Evolutionary conservation across 805 yeast species (phyloP).

Genomic region (Myxozyma vanderwaltii): DNA sequence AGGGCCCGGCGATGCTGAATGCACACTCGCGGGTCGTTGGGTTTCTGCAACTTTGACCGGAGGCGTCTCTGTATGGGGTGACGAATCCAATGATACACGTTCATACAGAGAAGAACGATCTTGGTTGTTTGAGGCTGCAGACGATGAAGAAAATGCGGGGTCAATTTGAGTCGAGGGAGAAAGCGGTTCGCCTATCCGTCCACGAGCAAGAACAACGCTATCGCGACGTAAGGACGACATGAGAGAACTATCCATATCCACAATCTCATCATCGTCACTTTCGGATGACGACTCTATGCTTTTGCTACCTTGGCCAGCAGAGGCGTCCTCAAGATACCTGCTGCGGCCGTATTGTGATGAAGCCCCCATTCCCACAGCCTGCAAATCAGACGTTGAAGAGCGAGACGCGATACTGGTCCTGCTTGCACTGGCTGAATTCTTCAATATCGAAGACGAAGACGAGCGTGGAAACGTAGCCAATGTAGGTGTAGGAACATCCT

Average conservation of each 20-base stretch:
- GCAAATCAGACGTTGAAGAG: constrained; percentile 13
- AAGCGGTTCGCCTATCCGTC: constrained; percentile 23
- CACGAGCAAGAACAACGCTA: constrained; percentile 30
- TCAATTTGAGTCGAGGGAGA: constrained; percentile 10
- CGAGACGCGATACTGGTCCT: constrained; percentile 6
- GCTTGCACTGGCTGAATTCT: neutral
- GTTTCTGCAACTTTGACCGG: neutral
- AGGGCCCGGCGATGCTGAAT: constrained; percentile 1
- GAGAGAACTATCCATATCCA: constrained; percentile 27
- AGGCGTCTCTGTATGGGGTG: too few relatives aligned
- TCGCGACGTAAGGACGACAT: constrained; percentile 27
- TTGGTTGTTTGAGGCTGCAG: neutral
- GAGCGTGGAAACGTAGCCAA: neutral
- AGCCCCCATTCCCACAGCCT: neutral
- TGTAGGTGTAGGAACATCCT: constrained; percentile 10
- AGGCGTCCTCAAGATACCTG: constrained; percentile 11
- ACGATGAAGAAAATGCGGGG: neutral
- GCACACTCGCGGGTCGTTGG: neutral
- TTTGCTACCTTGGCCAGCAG: neutral
- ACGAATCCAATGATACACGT: neutral
- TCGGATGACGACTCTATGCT: constrained; percentile 9
- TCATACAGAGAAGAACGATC: neutral
- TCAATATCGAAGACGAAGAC: neutral
- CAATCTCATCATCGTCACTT: constrained; percentile 27
- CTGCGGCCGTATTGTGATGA: constrained; percentile 4